A percentile compares a stretch with the other conserved stretches of the same genome.
phyloP scores from a whole-genome alignment of 23 red algal genomes.

The Rhodosorus marinus region DNA sequence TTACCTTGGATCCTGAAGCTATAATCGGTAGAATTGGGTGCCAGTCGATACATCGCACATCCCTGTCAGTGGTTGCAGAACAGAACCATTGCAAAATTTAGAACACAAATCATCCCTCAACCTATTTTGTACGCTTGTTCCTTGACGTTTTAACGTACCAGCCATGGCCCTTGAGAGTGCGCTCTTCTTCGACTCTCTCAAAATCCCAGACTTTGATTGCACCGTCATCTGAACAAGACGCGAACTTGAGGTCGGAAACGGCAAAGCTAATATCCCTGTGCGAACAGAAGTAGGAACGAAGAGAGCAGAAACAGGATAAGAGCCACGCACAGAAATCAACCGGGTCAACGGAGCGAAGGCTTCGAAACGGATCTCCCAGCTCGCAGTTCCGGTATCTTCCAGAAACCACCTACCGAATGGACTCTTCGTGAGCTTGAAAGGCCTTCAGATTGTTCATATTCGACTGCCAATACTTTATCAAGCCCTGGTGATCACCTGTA shows the following conservation, averaged over 20 bases:
- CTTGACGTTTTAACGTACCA: no score
- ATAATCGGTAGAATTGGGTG: slow-evolving; percentile 74
- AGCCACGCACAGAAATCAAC: background rate
- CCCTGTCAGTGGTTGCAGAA: no score
- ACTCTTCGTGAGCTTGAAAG: slow-evolving; percentile 78
- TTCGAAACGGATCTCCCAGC: no score
- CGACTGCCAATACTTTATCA: slow-evolving; percentile 92
- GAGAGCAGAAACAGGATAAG: background rate
- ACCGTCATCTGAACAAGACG: slow-evolving; percentile 87
- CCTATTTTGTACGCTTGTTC: background rate
- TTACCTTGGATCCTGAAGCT: slow-evolving; percentile 88
- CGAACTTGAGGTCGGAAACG: slow-evolving; percentile 74
- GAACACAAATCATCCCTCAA: background rate
- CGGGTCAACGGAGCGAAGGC: no score
- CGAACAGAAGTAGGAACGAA: background rate
- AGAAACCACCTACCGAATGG: no score
- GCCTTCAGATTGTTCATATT: slow-evolving; percentile 99
- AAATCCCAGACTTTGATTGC: slow-evolving; percentile 95
- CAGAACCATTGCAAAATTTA: background rate
- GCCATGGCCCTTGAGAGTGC: slow-evolving; percentile 75
- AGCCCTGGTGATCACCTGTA: slow-evolving; percentile 69
- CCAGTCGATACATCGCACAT: slow-evolving; percentile 96
- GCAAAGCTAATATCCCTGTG: slow-evolving; percentile 80
- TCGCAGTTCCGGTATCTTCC: no score
- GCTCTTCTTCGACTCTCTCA: slow-evolving; percentile 35